phyloP scores from a whole-genome alignment of 2,329 filamentous ascomycete genomes.

The Penicillium brevicompactum region DNA sequence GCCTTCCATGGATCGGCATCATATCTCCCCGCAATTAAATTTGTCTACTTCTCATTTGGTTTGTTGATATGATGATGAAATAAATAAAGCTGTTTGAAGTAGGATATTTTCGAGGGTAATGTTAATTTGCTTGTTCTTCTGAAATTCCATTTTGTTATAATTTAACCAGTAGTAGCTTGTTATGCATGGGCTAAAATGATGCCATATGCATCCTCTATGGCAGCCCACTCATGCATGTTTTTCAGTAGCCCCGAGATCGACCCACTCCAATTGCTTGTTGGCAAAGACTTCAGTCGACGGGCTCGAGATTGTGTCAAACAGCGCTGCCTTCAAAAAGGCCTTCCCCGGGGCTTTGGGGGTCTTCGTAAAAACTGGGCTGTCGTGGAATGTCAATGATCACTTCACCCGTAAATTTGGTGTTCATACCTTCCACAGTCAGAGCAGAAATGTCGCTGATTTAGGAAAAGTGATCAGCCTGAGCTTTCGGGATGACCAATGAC shows the following conservation, averaged over 20 bases:
- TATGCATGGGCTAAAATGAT: not conserved
- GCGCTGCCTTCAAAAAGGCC: conserved; percentile 21
- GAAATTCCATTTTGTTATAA: not conserved
- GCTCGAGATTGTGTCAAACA: conserved; percentile 20
- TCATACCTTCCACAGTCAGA: conserved; percentile 26
- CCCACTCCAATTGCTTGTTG: conserved; percentile 11
- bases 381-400: not conserved
- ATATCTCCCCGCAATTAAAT: not conserved
- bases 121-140: not conserved
- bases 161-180: not conserved
- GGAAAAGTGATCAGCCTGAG: not conserved
- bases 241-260: conserved; percentile 1
- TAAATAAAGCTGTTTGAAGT: too few relatives aligned
- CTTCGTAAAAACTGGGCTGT: conserved; percentile 16
- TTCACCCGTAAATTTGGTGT: not conserved
- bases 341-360: conserved; percentile 18
- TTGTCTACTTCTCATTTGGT: too few relatives aligned
- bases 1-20: not conserved
- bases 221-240: not conserved
- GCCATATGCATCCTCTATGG: not conserved
- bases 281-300: conserved; percentile 14
- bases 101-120: too few relatives aligned
- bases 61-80: too few relatives aligned
- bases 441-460: conserved; percentile 26
- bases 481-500: not conserved